Evolutionary conservation across 306 rosid species (phyloP).

Genomic region (Abrus precatorius): DNA sequence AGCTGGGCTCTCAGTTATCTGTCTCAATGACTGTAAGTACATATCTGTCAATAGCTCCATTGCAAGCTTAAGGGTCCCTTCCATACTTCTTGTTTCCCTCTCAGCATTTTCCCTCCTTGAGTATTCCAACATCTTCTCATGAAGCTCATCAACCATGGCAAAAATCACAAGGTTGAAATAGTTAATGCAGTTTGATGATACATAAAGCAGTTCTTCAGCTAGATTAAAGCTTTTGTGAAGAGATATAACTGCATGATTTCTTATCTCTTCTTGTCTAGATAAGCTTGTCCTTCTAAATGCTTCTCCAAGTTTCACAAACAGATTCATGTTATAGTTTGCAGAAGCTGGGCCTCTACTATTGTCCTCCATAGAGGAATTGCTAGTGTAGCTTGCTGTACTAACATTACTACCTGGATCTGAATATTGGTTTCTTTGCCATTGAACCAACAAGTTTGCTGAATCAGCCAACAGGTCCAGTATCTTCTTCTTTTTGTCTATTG

Average conservation of each 20-base stretch:
- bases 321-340: slow-evolving; percentile 61
- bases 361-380: slow-evolving; percentile 74
- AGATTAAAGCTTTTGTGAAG: slow-evolving; percentile 69
- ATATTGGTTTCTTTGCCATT: slow-evolving; percentile 68
- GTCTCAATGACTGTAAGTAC: slow-evolving; percentile 72
- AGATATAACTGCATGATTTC: slow-evolving; percentile 82
- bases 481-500: slow-evolving; percentile 77
- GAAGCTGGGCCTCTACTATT: slow-evolving; percentile 54
- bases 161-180: slow-evolving; percentile 81
- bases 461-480: slow-evolving; percentile 71
- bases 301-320: slow-evolving; percentile 86
- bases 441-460: slow-evolving; percentile 68
- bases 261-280: slow-evolving; percentile 83
- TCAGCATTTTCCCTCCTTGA: slow-evolving; percentile 86
- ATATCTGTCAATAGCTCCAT: slow-evolving; percentile 80
- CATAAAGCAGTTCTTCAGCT: slow-evolving; percentile 75
- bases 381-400: slow-evolving; percentile 61
- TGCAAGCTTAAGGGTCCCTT: slow-evolving; percentile 80
- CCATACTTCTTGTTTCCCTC: slow-evolving; percentile 94
- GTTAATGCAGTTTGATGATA: slow-evolving; percentile 66
- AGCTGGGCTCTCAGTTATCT: slow-evolving; percentile 62
- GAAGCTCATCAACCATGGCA: slow-evolving; percentile 92
- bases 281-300: slow-evolving; percentile 78
- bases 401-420: slow-evolving; percentile 66
- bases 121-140: slow-evolving; percentile 92